Evolutionary conservation across 257 asterid species (phyloP), one percentile per base, ranked within the genome.

Genomic region (Prunella vulgaris): DNA sequence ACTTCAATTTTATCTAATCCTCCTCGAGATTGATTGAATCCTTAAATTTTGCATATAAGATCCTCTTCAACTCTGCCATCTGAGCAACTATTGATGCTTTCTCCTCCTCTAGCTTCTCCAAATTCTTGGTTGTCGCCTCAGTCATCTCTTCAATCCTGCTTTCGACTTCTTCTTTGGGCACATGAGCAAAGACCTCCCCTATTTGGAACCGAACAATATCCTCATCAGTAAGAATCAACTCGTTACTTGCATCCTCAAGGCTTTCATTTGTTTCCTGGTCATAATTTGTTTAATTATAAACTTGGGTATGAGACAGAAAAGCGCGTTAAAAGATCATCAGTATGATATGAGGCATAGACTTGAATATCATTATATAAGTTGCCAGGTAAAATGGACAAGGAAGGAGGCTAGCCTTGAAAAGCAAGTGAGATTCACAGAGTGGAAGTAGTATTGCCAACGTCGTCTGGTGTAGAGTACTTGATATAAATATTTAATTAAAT

Each of bases 21-120:
- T 93, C 98, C 81, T 93, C 96, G 10, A 90, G 92, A 79, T 90
- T 93, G 83, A 90, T 90, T 25, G 98, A 90, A 60, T 93, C 96
- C 77, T 90, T 90, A 44, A 93, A 93, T 37, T 90, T 90, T 4
- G 82, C 95, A 67, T 90, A 90, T 80, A 90, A 71, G 65, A 84
- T 77, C 82, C 83, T 90, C 89, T 93, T 93, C 74, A 93, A 72
- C 69, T 81, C 88, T 5, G 89, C 86, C 98, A 93, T 93, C 79
- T 93, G 90, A 42, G 83, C 78, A 46, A 90, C 67, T 60, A 85
- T 74, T 2, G 87, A 79, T 68, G 67, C 90, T 81, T 79, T 93
- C 85, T 93, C 98, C 79, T 87, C 93, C 76, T 79, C 87, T 32
- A 93, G 76, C 68, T 84, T 90, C 85, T 82, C 89, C 85, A 90